Evolutionary conservation across 306 rosid species (phyloP), one percentile per base, ranked within the genome.

Genomic region (Pueraria montana): DNA sequence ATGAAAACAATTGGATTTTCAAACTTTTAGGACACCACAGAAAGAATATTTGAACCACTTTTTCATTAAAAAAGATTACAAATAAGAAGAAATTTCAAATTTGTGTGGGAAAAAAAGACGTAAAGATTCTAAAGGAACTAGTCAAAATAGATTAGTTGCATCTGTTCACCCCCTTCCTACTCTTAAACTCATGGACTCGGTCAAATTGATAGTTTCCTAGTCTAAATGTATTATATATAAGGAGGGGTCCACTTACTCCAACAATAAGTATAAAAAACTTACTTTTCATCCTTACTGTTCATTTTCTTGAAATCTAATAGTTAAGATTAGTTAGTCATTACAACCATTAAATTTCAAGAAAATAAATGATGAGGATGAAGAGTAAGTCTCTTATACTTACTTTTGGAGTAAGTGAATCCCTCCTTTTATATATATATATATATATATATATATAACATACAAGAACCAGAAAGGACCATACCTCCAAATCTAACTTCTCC

Each of bases 401-500:
- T n/a, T n/a, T n/a, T n/a, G n/a, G n/a, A n/a, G n/a, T n/a, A n/a
- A n/a, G n/a, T n/a, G n/a, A n/a, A n/a, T n/a, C n/a, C n/a, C n/a
- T n/a, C n/a, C n/a, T n/a, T n/a, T n/a, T n/a, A n/a, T n/a, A n/a
- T n/a, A n/a, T n/a, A n/a, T n/a, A n/a, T n/a, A n/a, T n/a, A n/a
- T n/a, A n/a, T n/a, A n/a, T n/a, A n/a, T n/a, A n/a, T n/a, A n/a
- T n/a, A n/a, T n/a, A 76, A 80, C 27, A 20, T 77, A 77, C 71
- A 77, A 66, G 45, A 76, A 82, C 73, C 53, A 78, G 78, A 82
- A 78, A 79, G 70, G 73, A 70, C 74, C n/a, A 76, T 82, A 95
- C 99, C 99, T 93, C 98, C 76, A 86, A 80, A 67, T 92, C 97
- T 80, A 92, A 36, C 73, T 91, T 96, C 86, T 93, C 99, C 86